Base-by-base conservation (phyloP, 2,329 filamentous ascomycete species). In the Diaporthe destruens region DNA sequence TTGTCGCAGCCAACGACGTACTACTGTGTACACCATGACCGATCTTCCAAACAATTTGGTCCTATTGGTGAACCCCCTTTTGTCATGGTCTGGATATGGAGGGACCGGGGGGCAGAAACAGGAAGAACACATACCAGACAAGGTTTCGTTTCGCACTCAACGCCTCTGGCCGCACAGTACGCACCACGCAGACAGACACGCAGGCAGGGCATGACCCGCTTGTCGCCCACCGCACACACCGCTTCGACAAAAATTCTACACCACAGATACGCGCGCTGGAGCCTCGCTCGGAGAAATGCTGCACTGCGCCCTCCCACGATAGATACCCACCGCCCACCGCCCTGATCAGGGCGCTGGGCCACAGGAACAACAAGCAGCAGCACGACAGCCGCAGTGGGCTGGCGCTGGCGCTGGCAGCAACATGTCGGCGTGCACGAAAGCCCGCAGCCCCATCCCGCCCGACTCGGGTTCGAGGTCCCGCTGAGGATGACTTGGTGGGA, bases 401-500 rank as follows among this genome's bases (percentile, higher is more conserved):
- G 44, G 59, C 44, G 29, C 39, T 42, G 39, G 39, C 39, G 6
- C 39, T 14, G 39, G 44, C 61, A 66, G n/a, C 25, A 42, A 42
- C 39, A 42, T 42, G 47, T 49, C 61, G 61, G 61, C 29, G 61
- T 66, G 44, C 47, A 66, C 61, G 61, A 66, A 47, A 66, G 61
- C 61, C 61, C 61, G 32, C 44, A 65, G 61, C 61, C 61, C 61
- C 61, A 53, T 53, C 61, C 61, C 61, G 29, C 47, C 61, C 61
- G 61, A 66, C 61, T 66, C 61, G 61, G 61, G 61, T 53, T 66
- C 61, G 44, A 25, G 55, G 55, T 55, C 67, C 49, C 67, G 57
- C 67, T 32, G 49, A 47, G 25, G 66, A 18, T 39, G 51, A 68
- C 25, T 56, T 42, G 34, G 53, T 56, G 53, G 54, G 67, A 39